Evolutionary conservation across 768 basidiomycete genomes (phyloP).

Genomic region (Phylloporus rhodoxanthus): DNA sequence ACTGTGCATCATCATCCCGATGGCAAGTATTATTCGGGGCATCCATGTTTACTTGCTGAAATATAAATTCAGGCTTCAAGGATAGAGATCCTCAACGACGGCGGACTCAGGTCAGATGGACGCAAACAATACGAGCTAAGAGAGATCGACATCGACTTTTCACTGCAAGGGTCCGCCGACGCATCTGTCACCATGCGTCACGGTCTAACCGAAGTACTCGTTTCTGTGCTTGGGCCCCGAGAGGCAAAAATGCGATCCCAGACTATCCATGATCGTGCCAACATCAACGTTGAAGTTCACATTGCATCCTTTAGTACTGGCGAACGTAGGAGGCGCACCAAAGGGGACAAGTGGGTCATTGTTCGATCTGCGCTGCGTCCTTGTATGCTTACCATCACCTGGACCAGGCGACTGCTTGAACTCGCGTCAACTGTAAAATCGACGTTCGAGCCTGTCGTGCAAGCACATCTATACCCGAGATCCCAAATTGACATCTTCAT

Average conservation of each 20-base stretch:
- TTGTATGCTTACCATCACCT: constrained; percentile 3
- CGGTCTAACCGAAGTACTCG: constrained; percentile 84
- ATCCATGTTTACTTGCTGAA: not conserved
- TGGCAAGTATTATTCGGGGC: no score
- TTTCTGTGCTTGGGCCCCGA: constrained; percentile 87
- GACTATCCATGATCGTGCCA: constrained; percentile 81
- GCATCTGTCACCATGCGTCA: constrained; percentile 81
- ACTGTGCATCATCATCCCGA: no score
- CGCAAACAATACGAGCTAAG: constrained; percentile 90
- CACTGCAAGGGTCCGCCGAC: constrained; percentile 71
- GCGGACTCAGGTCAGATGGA: constrained; percentile 87
- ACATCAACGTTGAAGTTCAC: constrained; percentile 83
- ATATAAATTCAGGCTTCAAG: constrained; percentile 37
- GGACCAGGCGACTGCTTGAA: constrained; percentile 74
- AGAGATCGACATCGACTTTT: constrained; percentile 71
- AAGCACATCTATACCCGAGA: constrained; percentile 86
- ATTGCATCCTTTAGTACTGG: constrained; percentile 85
- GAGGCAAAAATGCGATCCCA: constrained; percentile 80
- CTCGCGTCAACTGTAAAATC: constrained; percentile 82
- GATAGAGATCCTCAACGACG: constrained; percentile 77
- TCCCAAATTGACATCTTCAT: constrained; percentile 92
- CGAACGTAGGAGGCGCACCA: constrained; percentile 66
- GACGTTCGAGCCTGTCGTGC: constrained; percentile 94
- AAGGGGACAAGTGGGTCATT: constrained; percentile 78
- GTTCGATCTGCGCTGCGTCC: not conserved